A percentile compares a stretch with the other conserved stretches of the same genome.
phyloP scores from a whole-genome alignment of 2,329 filamentous ascomycete genomes.

The Botryosphaeria dothidea region DNA sequence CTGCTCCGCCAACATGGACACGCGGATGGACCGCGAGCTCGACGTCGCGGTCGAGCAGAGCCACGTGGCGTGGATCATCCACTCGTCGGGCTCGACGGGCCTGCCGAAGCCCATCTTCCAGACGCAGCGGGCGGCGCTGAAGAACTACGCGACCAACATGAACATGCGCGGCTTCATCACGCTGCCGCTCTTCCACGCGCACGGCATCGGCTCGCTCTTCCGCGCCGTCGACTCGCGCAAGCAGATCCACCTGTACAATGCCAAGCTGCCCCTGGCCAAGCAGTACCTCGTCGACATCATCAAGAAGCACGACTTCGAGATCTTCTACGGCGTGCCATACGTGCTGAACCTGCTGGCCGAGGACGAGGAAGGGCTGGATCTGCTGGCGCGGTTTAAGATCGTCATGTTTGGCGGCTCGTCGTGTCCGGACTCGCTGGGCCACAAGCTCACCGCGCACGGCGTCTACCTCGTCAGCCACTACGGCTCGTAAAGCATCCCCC shows the following conservation, averaged over 20 bases:
- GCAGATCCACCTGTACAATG: conserved; percentile 16
- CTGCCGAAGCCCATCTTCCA: conserved; percentile 65
- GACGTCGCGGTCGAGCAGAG: conserved; percentile 31
- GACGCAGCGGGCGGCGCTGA: conserved; percentile 42
- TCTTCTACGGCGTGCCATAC: conserved; percentile 65
- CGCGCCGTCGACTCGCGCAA: conserved; percentile 9
- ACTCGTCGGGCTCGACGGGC: conserved; percentile 60
- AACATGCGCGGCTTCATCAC: conserved; percentile 15
- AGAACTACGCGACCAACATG: conserved; percentile 18
- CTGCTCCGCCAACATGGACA: conserved; percentile 19
- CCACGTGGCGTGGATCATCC: conserved; percentile 46
- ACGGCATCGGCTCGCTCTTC: conserved; percentile 13
- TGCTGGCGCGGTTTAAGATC: conserved; percentile 49
- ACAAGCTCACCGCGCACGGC: conserved; percentile 53
- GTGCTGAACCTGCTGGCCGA: conserved; percentile 65
- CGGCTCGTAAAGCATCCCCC: conserved; percentile 50
- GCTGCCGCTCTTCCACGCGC: conserved; percentile 17
- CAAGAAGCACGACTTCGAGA: conserved; percentile 43
- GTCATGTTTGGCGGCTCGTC: conserved; percentile 61
- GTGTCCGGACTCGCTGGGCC: conserved; percentile 61
- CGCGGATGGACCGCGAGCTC: conserved; percentile 27
- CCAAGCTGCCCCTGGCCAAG: conserved; percentile 17
- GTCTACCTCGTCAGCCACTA: conserved; percentile 60
- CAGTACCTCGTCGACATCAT: conserved; percentile 32
- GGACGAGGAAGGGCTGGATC: conserved; percentile 54